phyloP scores from a whole-genome alignment of 148 eudicot species.

The Spergularia bocconei region DNA sequence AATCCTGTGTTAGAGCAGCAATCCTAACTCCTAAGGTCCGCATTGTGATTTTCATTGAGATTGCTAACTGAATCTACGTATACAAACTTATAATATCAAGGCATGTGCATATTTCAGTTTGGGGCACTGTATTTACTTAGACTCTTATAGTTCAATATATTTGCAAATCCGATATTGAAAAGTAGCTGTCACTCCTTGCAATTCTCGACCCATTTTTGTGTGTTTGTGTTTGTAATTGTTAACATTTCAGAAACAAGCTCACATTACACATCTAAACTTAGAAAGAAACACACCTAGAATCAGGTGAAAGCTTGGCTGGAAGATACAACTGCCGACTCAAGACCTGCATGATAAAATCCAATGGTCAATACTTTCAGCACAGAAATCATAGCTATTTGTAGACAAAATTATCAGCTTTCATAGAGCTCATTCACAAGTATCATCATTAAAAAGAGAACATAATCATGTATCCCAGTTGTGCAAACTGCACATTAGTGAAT shows the following conservation, averaged over 20 bases:
- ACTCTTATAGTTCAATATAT: too few relatives aligned
- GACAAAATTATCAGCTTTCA: not conserved
- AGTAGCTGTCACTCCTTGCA: too few relatives aligned
- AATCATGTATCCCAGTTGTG: not conserved
- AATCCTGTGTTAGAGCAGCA: too few relatives aligned
- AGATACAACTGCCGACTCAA: slow-evolving; percentile 93
- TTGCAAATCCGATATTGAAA: too few relatives aligned
- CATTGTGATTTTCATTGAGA: too few relatives aligned
- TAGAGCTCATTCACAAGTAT: not conserved
- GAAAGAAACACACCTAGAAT: slow-evolving; percentile 42
- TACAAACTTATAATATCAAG: too few relatives aligned
- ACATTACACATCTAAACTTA: not conserved
- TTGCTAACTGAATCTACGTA: too few relatives aligned
- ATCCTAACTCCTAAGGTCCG: too few relatives aligned
- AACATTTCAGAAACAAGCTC: not conserved
- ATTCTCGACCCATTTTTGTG: too few relatives aligned
- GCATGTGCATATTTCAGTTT: too few relatives aligned
- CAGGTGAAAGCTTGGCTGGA: slow-evolving; percentile 78
- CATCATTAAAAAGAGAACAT: not conserved
- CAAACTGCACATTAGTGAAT: not conserved
- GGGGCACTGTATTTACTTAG: too few relatives aligned
- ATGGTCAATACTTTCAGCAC: not conserved
- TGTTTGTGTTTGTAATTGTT: not conserved
- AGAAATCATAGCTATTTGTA: not conserved
- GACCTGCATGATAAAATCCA: slow-evolving; percentile 44